Percentiles rank a stretch among this genome's conserved stretches.
Conservation (phyloP, 2,329 filamentous ascomycete genomes). For the Ascochyta rabiei region DNA sequence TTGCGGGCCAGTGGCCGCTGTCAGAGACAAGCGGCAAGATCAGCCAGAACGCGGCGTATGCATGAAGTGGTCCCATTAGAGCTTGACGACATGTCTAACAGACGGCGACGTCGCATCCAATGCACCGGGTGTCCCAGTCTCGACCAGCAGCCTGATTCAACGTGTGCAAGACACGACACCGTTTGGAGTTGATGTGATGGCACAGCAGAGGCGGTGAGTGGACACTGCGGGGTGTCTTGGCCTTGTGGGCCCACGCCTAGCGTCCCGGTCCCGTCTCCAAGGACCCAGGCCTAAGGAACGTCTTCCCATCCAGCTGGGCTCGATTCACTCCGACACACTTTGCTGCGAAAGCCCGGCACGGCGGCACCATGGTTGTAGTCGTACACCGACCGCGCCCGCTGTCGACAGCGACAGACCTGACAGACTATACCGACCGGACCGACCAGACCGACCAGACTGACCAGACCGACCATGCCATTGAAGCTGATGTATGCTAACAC, state of each 20-base stretch:
- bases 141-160: conserved; percentile 7
- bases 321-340: conserved; percentile 6
- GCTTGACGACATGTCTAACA: conserved; percentile 8
- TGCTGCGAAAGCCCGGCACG: conserved; percentile 2
- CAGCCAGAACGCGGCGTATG: conserved; percentile 11
- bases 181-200: conserved; percentile 6
- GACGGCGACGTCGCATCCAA: conserved; percentile 5
- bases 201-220: conserved; percentile 10
- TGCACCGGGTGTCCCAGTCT: background rate
- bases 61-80: conserved; percentile 4
- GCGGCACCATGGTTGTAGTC: conserved; percentile 1
- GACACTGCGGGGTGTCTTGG: conserved; percentile 12
- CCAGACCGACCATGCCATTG: background rate
- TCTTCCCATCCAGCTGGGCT: conserved; percentile 18
- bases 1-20: conserved; percentile 2
- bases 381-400: conserved; percentile 6
- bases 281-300: conserved; percentile 16
- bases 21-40: conserved; percentile 7
- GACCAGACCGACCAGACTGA: background rate
- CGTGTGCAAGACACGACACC: background rate
- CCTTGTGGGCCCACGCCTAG: conserved; percentile 6
- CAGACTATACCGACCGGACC: background rate
- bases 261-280: conserved; percentile 12
- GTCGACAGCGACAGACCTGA: conserved; percentile 12
- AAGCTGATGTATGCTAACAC: conserved; percentile 14